A percentile compares a stretch with the other conserved stretches of the same genome.
Evolutionary conservation across 345 rosid species (phyloP).

Genomic region (Hibiscus mutabilis): DNA sequence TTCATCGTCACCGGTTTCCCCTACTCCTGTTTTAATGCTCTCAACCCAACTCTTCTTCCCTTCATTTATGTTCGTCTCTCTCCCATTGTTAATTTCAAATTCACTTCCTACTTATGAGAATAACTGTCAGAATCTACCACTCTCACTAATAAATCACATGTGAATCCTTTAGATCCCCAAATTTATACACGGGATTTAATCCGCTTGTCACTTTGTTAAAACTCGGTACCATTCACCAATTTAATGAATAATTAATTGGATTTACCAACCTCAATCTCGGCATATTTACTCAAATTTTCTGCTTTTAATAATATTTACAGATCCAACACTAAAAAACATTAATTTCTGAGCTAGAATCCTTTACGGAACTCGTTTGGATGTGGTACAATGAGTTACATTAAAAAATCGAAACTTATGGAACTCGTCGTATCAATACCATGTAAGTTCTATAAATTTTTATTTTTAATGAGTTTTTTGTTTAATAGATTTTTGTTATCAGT

Average conservation of each 20-base stretch:
- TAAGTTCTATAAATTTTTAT: too few relatives aligned
- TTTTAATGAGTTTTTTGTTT: too few relatives aligned
- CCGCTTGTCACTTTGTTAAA: not conserved
- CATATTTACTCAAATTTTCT: too few relatives aligned
- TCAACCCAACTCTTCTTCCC: slow-evolving; percentile 42
- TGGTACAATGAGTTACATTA: too few relatives aligned
- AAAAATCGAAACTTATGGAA: too few relatives aligned
- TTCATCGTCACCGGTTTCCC: slow-evolving; percentile 25
- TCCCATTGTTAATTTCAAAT: not conserved
- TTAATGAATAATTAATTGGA: not conserved
- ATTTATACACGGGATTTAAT: not conserved
- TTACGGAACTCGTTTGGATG: too few relatives aligned
- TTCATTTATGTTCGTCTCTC: slow-evolving; percentile 28
- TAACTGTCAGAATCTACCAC: slow-evolving; percentile 11
- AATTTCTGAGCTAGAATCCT: too few relatives aligned
- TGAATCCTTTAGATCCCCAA: not conserved
- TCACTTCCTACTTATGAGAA: slow-evolving; percentile 10
- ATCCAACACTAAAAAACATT: too few relatives aligned
- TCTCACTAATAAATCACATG: slow-evolving; percentile 6
- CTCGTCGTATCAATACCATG: too few relatives aligned
- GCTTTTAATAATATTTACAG: too few relatives aligned
- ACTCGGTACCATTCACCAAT: not conserved
- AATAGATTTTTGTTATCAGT: too few relatives aligned
- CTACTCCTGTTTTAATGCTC: slow-evolving; percentile 33
- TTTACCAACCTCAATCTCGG: not conserved